Percentiles rank a stretch among this genome's conserved stretches.
Evolutionary conservation across 2,329 filamentous ascomycete genomes (phyloP).

Genomic region (Verticillium nubilum): DNA sequence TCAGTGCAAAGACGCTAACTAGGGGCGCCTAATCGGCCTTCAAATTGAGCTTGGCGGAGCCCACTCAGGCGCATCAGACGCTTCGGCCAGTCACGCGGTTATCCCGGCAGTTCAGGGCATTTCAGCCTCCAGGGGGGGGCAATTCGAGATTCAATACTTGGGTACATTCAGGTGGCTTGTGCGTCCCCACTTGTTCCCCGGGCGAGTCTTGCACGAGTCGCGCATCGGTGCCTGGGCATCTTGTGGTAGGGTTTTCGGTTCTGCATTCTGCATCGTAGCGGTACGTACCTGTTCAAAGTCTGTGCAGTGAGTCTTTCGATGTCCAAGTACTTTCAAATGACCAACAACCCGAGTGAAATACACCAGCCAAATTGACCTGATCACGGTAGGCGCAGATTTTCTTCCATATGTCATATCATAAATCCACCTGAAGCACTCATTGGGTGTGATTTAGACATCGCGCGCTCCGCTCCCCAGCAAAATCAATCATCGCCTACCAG

Average conservation of each 20-base stretch:
- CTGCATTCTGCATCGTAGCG: background rate
- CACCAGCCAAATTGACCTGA: background rate
- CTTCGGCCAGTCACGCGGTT: background rate
- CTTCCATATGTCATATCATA: no score
- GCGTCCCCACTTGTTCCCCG: background rate
- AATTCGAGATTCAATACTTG: background rate
- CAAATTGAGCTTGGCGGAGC: background rate
- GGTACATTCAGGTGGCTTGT: background rate
- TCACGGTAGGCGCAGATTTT: no score
- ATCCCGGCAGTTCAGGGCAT: background rate
- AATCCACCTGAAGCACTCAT: no score
- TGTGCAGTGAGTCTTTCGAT: background rate
- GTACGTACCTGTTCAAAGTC: background rate
- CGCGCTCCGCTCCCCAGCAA: no score
- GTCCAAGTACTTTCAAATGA: background rate
- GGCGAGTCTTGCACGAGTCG: background rate
- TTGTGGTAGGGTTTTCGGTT: background rate
- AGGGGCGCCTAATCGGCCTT: background rate
- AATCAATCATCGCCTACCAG: background rate
- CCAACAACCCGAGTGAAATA: background rate
- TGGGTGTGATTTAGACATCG: no score
- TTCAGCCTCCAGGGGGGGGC: background rate
- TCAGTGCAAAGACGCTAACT: background rate
- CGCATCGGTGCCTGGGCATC: background rate
- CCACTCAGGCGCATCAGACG: background rate